phyloP scores from a whole-genome alignment of 768 basidiomycete genomes.

The Pholiota microspora region DNA sequence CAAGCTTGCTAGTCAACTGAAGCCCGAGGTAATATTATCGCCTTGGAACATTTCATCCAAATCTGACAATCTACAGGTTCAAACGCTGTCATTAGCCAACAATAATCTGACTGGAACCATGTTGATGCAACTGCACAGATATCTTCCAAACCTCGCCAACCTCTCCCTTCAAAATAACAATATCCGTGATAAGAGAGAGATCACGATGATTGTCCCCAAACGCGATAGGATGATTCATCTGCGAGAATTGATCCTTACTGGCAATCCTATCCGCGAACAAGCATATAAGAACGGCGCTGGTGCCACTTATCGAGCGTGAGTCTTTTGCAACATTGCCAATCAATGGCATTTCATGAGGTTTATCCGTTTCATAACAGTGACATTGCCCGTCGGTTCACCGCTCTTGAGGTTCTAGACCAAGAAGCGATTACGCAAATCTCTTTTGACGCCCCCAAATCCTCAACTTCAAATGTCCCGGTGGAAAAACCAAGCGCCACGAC shows the following conservation, averaged over 20 bases:
- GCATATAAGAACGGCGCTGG: conserved; percentile 56
- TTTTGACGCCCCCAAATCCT: conserved; percentile 68
- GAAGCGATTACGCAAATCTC: conserved; percentile 76
- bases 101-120: conserved; percentile 60
- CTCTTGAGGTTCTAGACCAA: conserved; percentile 81
- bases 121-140: conserved; percentile 62
- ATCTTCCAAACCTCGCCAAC: conserved; percentile 77
- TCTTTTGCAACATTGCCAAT: conserved; percentile 1
- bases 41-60: conserved; percentile 1
- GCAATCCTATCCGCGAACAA: conserved; percentile 70
- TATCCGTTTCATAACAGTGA: conserved; percentile 48
- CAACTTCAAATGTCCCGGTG: conserved; percentile 39
- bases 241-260: conserved; percentile 70
- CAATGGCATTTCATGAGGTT: no score
- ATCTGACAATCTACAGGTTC: conserved; percentile 42
- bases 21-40: conserved; percentile 54
- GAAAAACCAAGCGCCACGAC: conserved; percentile 57
- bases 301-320: conserved; percentile 70
- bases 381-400: conserved; percentile 75
- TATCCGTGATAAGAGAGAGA: conserved; percentile 65
- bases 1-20: conserved; percentile 78
- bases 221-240: conserved; percentile 60
- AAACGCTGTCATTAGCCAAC: conserved; percentile 84
- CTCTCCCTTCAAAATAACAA: conserved; percentile 80
- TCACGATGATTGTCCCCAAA: conserved; percentile 60